Percentiles rank a stretch among this genome's conserved stretches.
These are phyloP conservation scores for Thraustochytrium sp. DNA, from an alignment of 352 stramenopile species.

Conservation along the genomic window DNA sequence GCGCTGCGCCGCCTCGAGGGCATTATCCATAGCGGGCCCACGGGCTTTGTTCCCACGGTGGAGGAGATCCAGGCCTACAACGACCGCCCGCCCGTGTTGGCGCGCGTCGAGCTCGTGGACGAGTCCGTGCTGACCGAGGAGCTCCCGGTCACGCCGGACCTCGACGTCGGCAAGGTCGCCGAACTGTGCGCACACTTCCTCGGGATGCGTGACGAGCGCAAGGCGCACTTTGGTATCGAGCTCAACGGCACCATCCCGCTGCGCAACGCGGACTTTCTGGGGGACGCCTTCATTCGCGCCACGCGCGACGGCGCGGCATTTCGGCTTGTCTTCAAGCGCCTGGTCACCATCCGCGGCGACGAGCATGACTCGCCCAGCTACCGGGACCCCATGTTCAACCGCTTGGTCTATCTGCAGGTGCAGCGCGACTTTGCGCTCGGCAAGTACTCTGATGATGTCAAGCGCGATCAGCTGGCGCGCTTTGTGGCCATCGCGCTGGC, in stretches of 20 bases:
- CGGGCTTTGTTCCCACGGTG: slow-evolving; percentile 80
- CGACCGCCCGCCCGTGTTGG: slow-evolving; percentile 77
- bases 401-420: slow-evolving; percentile 79
- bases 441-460: slow-evolving; percentile 67
- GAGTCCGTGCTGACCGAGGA: slow-evolving; percentile 77
- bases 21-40: slow-evolving; percentile 69
- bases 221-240: slow-evolving; percentile 59
- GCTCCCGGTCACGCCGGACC: slow-evolving; percentile 82
- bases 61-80: slow-evolving; percentile 86
- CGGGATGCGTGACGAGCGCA: slow-evolving; percentile 67
- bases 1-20: slow-evolving; percentile 81
- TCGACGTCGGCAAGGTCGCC: slow-evolving; percentile 78
- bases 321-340: slow-evolving; percentile 81
- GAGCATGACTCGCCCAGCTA: not conserved
- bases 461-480: slow-evolving; percentile 62
- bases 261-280: slow-evolving; percentile 68
- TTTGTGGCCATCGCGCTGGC: slow-evolving; percentile 62
- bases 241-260: slow-evolving; percentile 65
- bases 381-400: slow-evolving; percentile 71
- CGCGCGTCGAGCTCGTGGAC: slow-evolving; percentile 82
- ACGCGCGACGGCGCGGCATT: slow-evolving; percentile 73
- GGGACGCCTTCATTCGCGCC: slow-evolving; percentile 81
- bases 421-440: slow-evolving; percentile 81
- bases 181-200: slow-evolving; percentile 86
- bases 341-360: slow-evolving; percentile 74